Conservation (phyloP, 1,284 basidiomycete species). For the Rhizopogon hawkerae region DNA sequence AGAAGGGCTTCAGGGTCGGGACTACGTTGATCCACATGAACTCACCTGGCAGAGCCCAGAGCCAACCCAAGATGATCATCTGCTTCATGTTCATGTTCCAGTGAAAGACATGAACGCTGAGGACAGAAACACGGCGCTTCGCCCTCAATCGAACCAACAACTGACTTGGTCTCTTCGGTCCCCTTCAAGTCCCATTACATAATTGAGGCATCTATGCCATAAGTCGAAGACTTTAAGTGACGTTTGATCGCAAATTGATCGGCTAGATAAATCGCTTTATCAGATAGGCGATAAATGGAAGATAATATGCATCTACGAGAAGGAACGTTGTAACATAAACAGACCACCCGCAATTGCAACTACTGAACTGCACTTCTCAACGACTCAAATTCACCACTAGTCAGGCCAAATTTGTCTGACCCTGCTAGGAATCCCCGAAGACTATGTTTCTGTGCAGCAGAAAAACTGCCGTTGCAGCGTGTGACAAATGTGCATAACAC, state of each 20-base stretch:
- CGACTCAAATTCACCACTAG: constrained; percentile 21
- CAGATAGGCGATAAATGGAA: constrained; percentile 4
- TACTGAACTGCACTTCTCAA: constrained; percentile 15
- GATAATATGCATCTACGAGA: background rate
- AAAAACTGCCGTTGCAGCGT: constrained; percentile 35
- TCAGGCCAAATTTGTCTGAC: constrained; percentile 19
- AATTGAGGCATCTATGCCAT: background rate
- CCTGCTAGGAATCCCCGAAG: constrained; percentile 30
- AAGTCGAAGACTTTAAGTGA: background rate
- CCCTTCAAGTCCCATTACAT: background rate
- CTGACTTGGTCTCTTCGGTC: background rate
- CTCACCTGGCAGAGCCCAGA: background rate
- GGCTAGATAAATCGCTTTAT: constrained; percentile 21
- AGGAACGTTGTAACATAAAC: no score
- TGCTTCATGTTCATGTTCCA: background rate
- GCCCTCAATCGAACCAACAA: background rate
- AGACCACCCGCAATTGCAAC: background rate
- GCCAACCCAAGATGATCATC: background rate
- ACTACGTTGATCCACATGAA: background rate
- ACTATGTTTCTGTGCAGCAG: constrained; percentile 33
- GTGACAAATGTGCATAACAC: constrained; percentile 49
- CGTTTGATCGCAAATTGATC: constrained; percentile 10
- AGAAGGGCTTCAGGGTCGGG: background rate
- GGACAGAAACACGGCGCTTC: background rate
- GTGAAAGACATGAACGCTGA: background rate